phyloP scores from a whole-genome alignment of 129 eudicot species.

The Ambrosia trifida region DNA sequence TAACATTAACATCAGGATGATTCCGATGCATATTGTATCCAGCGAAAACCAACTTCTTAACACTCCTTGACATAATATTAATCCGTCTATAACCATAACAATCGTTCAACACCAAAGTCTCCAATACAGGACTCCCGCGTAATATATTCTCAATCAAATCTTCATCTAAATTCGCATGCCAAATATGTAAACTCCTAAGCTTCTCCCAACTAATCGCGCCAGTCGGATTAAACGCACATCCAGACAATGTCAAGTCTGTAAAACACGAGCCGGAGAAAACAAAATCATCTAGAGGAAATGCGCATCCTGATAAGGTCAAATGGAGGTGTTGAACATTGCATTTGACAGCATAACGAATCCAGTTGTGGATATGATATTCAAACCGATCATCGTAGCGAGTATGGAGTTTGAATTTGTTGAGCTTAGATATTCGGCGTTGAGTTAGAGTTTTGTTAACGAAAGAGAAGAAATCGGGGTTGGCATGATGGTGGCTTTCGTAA shows the following conservation, averaged over 20 bases:
- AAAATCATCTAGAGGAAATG: conserved; percentile 17
- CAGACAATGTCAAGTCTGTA: conserved; percentile 17
- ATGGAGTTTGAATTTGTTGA: conserved; percentile 1
- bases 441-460: conserved; percentile 30
- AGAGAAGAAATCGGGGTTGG: conserved; percentile 3
- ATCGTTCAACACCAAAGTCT: conserved; percentile 12
- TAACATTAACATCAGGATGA: conserved; percentile 14
- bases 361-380: conserved; percentile 16
- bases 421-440: conserved; percentile 20
- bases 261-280: conserved; percentile 25
- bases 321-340: conserved; percentile 18
- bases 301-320: neutral
- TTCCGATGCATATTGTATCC: conserved; percentile 14
- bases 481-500: neutral
- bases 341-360: conserved; percentile 22
- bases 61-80: conserved; percentile 16
- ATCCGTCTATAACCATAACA: conserved; percentile 27
- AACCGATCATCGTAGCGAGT: conserved; percentile 5
- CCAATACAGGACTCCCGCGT: conserved; percentile 25
- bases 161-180: conserved; percentile 11
- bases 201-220: conserved; percentile 21
- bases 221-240: conserved; percentile 18
- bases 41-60: conserved; percentile 23
- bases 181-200: conserved; percentile 22
- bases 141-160: conserved; percentile 27